Base-by-base conservation (phyloP, 2,329 filamentous ascomycete species). In the Colletotrichum sp. region DNA sequence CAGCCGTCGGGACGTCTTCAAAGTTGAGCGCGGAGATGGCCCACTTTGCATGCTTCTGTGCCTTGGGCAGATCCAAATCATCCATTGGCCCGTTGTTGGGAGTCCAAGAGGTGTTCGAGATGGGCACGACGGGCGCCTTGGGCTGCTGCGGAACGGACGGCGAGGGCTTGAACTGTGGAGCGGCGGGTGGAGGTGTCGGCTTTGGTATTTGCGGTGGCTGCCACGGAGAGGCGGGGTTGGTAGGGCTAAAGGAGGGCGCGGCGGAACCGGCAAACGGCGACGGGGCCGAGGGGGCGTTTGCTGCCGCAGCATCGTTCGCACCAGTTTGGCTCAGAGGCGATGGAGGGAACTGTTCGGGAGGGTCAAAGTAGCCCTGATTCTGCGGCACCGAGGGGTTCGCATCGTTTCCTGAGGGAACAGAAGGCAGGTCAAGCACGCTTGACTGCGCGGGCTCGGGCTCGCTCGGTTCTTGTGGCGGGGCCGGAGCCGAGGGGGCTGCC, bases 21-120 rank as follows among this genome's bases (percentile, higher is more conserved):
- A 99, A 99, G 81, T 98, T 98, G 64, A 99, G 87, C 0, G 97
- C 97, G 13, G 96, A 98, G 57, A 99, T 98, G 1, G 97, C 97
- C 95, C 95, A 99, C 81, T 95, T 96, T 3, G 96, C 96, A 86
- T 99, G 97, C 83, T 99, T 99, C 84, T 98, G 96, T 6, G 97
- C 96, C 80, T 93, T 91, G 44, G 92, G 88, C 44, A 98, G 93
- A 78, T 98, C 95, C 36, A 85, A 78, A 9, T 79, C 77, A 52
- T 79, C 78, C 5, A 68, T 71, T 9, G 75, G 67, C 26, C 71
- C 70, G 28, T 60, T 75, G 2, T 68, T 66, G 10, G 75, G 75
- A 5, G 60, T 21, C 75, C 75, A 77, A 5, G 78, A 79, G 28
- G 81, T 81, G 16, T 70, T 72, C 21, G 69, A 75, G 28, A 75